Evolutionary conservation across 2,329 filamentous ascomycete genomes (phyloP).

Genomic region (Alternaria gansuensis): DNA sequence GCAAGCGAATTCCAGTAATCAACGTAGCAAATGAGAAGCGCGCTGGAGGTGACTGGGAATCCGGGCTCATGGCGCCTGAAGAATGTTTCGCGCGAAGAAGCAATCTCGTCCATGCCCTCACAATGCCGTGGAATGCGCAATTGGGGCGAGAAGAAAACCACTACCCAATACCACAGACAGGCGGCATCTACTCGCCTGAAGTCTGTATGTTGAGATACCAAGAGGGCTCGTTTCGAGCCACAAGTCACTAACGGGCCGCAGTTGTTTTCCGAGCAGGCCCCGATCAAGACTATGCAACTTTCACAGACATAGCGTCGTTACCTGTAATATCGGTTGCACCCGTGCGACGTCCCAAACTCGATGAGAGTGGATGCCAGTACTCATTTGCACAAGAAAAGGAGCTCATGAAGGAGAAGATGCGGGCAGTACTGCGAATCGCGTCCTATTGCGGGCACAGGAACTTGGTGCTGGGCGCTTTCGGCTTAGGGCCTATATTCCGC

Average conservation of each 20-base stretch:
- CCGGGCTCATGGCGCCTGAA: conserved; percentile 68
- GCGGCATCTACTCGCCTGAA: conserved; percentile 73
- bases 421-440: conserved; percentile 74
- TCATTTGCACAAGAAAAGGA: conserved; percentile 76
- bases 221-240: neutral
- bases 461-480: conserved; percentile 57
- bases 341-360: conserved; percentile 76
- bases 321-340: conserved; percentile 79
- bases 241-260: conserved; percentile 31
- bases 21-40: conserved; percentile 80
- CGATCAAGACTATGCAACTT: conserved; percentile 56
- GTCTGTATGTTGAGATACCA: conserved; percentile 62
- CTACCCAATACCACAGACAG: conserved; percentile 76
- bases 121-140: conserved; percentile 62
- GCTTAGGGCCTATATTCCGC: conserved; percentile 56
- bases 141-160: conserved; percentile 57
- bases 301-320: conserved; percentile 62
- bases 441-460: conserved; percentile 54
- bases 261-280: conserved; percentile 76
- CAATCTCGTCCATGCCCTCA: conserved; percentile 74
- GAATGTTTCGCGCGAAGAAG: conserved; percentile 78
- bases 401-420: conserved; percentile 77
- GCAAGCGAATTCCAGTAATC: conserved; percentile 68
- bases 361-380: conserved; percentile 71
- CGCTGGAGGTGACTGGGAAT: conserved; percentile 83